Base-by-base conservation (phyloP, 2,329 filamentous ascomycete genomes). In the Neofusicoccum sp. region DNA sequence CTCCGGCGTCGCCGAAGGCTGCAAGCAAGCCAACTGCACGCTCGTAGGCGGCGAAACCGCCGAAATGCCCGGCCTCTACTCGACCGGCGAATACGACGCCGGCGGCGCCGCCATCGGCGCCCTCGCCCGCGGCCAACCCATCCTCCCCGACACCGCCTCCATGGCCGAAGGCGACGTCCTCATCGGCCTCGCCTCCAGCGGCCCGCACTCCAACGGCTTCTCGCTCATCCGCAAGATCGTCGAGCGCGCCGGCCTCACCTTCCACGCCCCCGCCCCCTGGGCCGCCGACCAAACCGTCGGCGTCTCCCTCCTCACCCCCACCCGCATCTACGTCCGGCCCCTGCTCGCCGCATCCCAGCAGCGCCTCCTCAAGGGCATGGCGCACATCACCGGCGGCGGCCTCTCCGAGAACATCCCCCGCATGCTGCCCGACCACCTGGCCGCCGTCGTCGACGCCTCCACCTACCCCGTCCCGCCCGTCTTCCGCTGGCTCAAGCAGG, bases 11-110 rank as follows among this genome's bases (percentile, higher is more conserved):
- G 93, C 93, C 2, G 85, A 89, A 34, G 95, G 95, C 52, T 99
- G 95, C 79, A 87, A 87, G 65, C 86, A 93, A 72, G 87, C 94
- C 0, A 89, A 89, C 48, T 97, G 94, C 73, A 93, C 93, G 14
- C 85, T 99, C 3, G 91, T 98, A n/a, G 95, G 95, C 43, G 95
- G 95, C 48, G 95, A 99, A 79, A 99, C 95, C 0, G 95, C 95
- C 6, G 95, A 99, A 79, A 98, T 99, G 95, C 94, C 94, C 0
- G 93, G 93, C 61, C 92, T 98, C 82, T 97, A 97, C 80, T 84
- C 89, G 67, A 87, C 86, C 60, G 91, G 92, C 56, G 92, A 96
- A 73, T 99, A 98, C 76, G 95, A 99, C 71, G 93, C 93, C 6
- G 93, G 92, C 28, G 95, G 95, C 66, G 91, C 90, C 43, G 94